Evolutionary conservation across 192 early-diverging fungal species (phyloP).

Genomic region (Spinellus fusiger): DNA sequence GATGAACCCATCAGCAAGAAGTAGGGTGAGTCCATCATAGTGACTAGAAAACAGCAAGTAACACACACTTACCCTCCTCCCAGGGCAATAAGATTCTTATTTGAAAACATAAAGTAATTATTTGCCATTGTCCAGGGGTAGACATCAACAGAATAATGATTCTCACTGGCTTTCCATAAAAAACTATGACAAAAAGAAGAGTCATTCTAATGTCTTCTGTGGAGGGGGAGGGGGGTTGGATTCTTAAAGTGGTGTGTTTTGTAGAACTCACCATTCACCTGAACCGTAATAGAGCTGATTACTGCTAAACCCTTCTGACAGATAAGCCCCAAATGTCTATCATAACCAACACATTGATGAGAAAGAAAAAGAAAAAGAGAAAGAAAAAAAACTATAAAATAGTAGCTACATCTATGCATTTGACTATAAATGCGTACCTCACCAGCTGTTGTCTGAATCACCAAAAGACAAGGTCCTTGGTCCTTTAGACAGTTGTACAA

Average conservation of each 20-base stretch:
- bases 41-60: background rate
- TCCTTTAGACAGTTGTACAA: constrained; percentile 55
- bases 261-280: constrained; percentile 60
- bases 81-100: constrained; percentile 65
- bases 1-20: background rate
- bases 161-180: constrained; percentile 52
- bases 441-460: background rate
- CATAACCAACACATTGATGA: constrained; percentile 1
- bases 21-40: background rate
- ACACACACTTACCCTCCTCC: constrained; percentile 53
- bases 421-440: background rate
- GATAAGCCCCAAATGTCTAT: constrained; percentile 72
- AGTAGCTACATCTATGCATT: background rate
- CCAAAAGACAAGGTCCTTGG: constrained; percentile 22
- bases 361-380: background rate
- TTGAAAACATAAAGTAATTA: constrained; percentile 67
- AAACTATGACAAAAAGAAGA: constrained; percentile 45
- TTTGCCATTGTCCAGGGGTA: constrained; percentile 72
- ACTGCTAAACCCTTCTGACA: constrained; percentile 61
- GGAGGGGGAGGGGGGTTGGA: background rate
- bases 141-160: constrained; percentile 30
- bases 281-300: constrained; percentile 68
- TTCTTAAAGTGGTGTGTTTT: background rate
- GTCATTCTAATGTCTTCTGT: background rate
- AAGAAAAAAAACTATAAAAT: background rate